Evolutionary conservation across 129 eudicot species (phyloP), one percentile per base, ranked within the genome.

Genomic region (Arctium minus): DNA sequence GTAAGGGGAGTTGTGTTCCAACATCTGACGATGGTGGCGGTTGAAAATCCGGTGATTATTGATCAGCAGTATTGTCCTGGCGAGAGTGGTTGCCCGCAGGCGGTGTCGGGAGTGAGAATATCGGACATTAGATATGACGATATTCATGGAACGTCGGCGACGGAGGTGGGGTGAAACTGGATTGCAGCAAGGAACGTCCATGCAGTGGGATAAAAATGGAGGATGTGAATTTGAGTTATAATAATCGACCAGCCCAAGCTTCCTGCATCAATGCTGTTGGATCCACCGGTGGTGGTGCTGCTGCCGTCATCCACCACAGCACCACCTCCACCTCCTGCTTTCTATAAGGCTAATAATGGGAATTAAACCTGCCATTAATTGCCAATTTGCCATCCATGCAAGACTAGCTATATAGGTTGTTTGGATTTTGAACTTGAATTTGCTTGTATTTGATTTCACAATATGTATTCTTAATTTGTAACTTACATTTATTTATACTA

Each of bases 121-220:
- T 86, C 88, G 5, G 86, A 81, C 0, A 72, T 90, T 1, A 78
- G 67, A 12, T 90, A 88, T 37, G 46, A 84, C 8, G 81, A 84
- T 44, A 88, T 88, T 5, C 91, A 80, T 42, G 92, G 94, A n/a
- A 84, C 94, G 67, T 91, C 94, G 4, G 87, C 89, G n/a, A 84
- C 81, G 3, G 33, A 73, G 67, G 76, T 85, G 94, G 90, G 5
- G 76, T 91, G 77, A 86, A 82, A 13, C 70, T 91, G 31, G 89
- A 85, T 67, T 91, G 94, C 44, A 91, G 94, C 72, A 80, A 82
- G 36, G 78, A 46, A 53, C 80, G 68, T 44, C 91, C 91, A 29
- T 90, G 91, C 80, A 86, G 38, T 32, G 88, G 86, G 67, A 90
- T 90, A 17, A 81, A 2, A 76, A 36, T 90, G 72, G 82, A 81